A percentile compares a stretch with the other conserved stretches of the same genome.
Evolutionary conservation across 495 filamentous ascomycete species (phyloP).

Genomic region (Penicillium waksmanii): DNA sequence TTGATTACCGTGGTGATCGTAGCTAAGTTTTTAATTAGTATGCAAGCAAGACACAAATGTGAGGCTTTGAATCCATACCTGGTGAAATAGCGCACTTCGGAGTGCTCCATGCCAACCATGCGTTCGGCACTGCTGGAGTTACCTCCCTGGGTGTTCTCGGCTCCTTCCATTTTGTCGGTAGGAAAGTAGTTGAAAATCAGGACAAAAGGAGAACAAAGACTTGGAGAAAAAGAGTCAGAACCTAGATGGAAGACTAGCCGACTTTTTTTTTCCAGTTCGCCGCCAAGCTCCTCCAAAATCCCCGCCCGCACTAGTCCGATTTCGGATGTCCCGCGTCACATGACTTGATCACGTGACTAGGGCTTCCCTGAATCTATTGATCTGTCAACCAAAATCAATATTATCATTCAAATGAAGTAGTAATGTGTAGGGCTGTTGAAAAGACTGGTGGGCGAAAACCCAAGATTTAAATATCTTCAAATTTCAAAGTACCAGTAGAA

Average conservation of each 20-base stretch:
- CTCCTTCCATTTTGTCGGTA: constrained; percentile 36
- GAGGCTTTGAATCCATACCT: constrained; percentile 58
- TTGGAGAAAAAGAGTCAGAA: constrained; percentile 10
- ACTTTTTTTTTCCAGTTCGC: constrained; percentile 43
- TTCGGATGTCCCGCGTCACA: constrained; percentile 3
- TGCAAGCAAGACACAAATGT: background rate
- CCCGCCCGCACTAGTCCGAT: constrained; percentile 27
- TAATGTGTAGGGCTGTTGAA: background rate
- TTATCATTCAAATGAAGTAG: background rate
- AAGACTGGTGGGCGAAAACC: background rate
- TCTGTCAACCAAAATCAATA: background rate
- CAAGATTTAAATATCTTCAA: too few relatives aligned
- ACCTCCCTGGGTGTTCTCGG: constrained; percentile 29
- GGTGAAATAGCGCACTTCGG: constrained; percentile 97
- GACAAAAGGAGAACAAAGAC: constrained; percentile 1
- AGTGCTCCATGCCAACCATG: constrained; percentile 72
- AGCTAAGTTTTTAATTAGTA: constrained; percentile 57
- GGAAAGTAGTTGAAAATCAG: background rate
- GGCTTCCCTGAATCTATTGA: constrained; percentile 7
- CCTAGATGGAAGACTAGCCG: constrained; percentile 16
- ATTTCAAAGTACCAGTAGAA: too few relatives aligned
- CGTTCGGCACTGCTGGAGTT: constrained; percentile 53
- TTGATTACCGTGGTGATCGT: constrained; percentile 87
- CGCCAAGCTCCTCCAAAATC: constrained; percentile 37
- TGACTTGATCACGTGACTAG: constrained; percentile 17